A percentile compares a stretch with the other conserved stretches of the same genome.
These are phyloP conservation scores for Calonectria pauciramosa DNA, from an alignment of 2,329 filamentous ascomycete genomes.

Conservation along the genomic window DNA sequence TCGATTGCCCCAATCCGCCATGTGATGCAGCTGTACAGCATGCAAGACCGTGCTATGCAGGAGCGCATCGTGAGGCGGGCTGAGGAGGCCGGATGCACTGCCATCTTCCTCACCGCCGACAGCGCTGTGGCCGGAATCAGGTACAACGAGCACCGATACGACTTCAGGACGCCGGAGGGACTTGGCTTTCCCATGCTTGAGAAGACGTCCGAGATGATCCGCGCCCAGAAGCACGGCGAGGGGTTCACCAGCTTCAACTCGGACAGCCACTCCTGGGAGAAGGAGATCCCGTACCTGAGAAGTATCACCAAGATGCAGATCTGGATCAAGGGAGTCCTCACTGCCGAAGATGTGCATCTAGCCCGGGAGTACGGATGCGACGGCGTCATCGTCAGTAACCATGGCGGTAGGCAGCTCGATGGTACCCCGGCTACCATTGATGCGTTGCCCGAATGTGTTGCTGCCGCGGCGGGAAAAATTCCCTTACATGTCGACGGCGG, in stretches of 20 bases:
- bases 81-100: slow-evolving; percentile 5
- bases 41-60: slow-evolving; percentile 14
- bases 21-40: slow-evolving; percentile 17
- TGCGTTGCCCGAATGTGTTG: slow-evolving; percentile 28
- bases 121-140: slow-evolving; percentile 14
- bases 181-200: slow-evolving; percentile 5
- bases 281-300: slow-evolving; percentile 66
- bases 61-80: slow-evolving; percentile 16
- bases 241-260: slow-evolving; percentile 37
- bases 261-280: slow-evolving; percentile 58
- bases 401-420: slow-evolving; percentile 62
- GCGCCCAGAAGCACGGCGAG: neutral
- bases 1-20: neutral
- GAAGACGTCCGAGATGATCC: slow-evolving; percentile 1
- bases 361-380: slow-evolving; percentile 54
- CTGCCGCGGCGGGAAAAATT: neutral
- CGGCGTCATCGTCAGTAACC: slow-evolving; percentile 60
- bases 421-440: slow-evolving; percentile 60
- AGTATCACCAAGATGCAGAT: slow-evolving; percentile 63
- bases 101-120: slow-evolving; percentile 22
- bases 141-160: slow-evolving; percentile 18
- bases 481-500: slow-evolving; percentile 10
- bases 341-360: slow-evolving; percentile 55
- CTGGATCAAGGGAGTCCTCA: slow-evolving; percentile 62
- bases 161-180: slow-evolving; percentile 6